These are phyloP conservation scores for Cyberlindnera samutprakarnensis DNA, from an alignment of 805 yeast species.

Conservation along the genomic window DNA sequence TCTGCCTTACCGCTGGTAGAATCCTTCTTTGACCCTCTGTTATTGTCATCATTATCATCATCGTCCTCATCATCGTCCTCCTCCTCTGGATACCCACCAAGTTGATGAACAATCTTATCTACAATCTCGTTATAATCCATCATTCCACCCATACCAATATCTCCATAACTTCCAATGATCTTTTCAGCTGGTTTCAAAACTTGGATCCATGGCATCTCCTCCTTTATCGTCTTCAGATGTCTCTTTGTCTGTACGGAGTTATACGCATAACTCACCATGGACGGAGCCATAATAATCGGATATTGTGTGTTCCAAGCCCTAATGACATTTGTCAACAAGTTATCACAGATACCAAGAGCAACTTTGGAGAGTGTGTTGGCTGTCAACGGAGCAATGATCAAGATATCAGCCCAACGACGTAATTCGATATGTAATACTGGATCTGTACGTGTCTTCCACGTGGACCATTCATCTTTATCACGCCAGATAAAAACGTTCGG, in stretches of 20 bases:
- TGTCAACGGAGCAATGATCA: conserved; percentile 88
- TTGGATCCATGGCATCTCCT: conserved; percentile 94
- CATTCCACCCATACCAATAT: conserved; percentile 99
- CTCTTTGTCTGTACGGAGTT: conserved; percentile 82
- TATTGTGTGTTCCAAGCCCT: conserved; percentile 94
- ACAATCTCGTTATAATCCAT: conserved; percentile 95
- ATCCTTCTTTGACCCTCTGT: conserved; percentile 19
- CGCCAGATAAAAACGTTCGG: conserved; percentile 82
- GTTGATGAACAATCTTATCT: conserved; percentile 67
- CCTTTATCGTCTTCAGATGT: conserved; percentile 67
- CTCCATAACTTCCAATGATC: conserved; percentile 88
- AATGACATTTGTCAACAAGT: conserved; percentile 79
- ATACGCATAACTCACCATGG: conserved; percentile 91
- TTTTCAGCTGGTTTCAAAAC: conserved; percentile 93
- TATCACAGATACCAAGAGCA: conserved; percentile 87
- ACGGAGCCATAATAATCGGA: conserved; percentile 88
- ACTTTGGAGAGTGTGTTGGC: conserved; percentile 91
- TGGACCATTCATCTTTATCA: conserved; percentile 89
- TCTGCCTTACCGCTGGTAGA: neutral
- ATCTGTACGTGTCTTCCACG: conserved; percentile 78
- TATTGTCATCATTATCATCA: conserved; percentile 40
- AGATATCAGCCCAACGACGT: conserved; percentile 93
- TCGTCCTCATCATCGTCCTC: conserved; percentile 43
- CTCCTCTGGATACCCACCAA: conserved; percentile 54
- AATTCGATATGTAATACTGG: conserved; percentile 93